A percentile compares a stretch with the other conserved stretches of the same genome.
These are phyloP conservation scores for Penicillium alfredii DNA, from an alignment of 495 filamentous ascomycete species.

Conservation along the genomic window DNA sequence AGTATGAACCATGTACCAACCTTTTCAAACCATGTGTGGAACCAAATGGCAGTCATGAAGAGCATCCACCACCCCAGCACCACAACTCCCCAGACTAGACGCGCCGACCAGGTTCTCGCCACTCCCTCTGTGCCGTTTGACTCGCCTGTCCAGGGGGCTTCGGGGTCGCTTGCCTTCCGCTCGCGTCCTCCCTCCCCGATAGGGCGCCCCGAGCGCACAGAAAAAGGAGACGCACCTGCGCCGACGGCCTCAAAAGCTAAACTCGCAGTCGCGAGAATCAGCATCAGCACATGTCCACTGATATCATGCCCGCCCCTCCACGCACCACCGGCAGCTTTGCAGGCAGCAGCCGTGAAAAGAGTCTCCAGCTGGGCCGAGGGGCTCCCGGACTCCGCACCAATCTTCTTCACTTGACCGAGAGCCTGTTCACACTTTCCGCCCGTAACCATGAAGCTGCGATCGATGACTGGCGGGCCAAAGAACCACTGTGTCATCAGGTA, in stretches of 20 bases:
- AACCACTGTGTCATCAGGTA: conserved; percentile 88
- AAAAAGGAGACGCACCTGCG: conserved; percentile 41
- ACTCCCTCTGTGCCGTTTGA: conserved; percentile 13
- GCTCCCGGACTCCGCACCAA: conserved; percentile 14
- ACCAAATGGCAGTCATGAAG: conserved; percentile 95
- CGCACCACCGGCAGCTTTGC: conserved; percentile 69
- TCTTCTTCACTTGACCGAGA: conserved; percentile 20
- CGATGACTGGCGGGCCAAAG: conserved; percentile 85
- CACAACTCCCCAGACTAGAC: conserved; percentile 38
- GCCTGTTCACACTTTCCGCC: conserved; percentile 69
- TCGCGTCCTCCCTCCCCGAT: conserved; percentile 37
- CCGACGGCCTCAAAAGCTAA: conserved; percentile 74
- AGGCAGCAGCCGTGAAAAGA: conserved; percentile 68
- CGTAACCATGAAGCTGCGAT: conserved; percentile 72
- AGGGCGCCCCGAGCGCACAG: conserved; percentile 10
- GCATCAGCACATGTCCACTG: conserved; percentile 88
- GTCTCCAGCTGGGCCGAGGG: conserved; percentile 34
- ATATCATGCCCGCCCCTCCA: conserved; percentile 94
- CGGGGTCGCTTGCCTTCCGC: conserved; percentile 39
- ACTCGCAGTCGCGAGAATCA: conserved; percentile 75
- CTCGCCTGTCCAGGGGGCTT: not conserved
- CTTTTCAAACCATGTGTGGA: conserved; percentile 99
- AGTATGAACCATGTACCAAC: no score
- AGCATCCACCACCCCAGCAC: conserved; percentile 86
- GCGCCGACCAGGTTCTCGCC: conserved; percentile 45